These are phyloP conservation scores for Pichia nanzhaoensis DNA, from an alignment of 805 yeast genomes.

Conservation along the genomic window DNA sequence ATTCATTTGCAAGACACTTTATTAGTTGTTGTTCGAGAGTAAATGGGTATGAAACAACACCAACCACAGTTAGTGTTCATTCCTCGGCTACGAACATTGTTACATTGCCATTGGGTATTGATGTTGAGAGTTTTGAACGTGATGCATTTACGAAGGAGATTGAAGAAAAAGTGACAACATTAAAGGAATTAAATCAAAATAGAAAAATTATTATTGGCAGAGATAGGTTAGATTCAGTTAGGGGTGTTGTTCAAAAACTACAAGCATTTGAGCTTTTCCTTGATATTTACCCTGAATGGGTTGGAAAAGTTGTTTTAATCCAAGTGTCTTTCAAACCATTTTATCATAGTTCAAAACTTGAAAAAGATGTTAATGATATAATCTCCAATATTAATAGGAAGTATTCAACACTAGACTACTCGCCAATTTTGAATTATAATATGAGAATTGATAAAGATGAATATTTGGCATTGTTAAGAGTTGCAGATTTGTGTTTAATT, in stretches of 20 bases:
- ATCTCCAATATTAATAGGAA: constrained; percentile 77
- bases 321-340: constrained; percentile 85
- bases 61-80: constrained; percentile 55
- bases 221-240: constrained; percentile 83
- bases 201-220: constrained; percentile 86
- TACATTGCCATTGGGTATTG: constrained; percentile 85
- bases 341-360: constrained; percentile 56
- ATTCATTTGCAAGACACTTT: constrained; percentile 84
- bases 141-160: constrained; percentile 50
- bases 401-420: constrained; percentile 72
- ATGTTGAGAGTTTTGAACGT: constrained; percentile 57
- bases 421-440: constrained; percentile 91
- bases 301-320: constrained; percentile 70
- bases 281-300: constrained; percentile 90
- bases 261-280: constrained; percentile 86
- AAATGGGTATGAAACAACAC: constrained; percentile 69
- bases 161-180: constrained; percentile 57
- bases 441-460: constrained; percentile 84
- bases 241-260: constrained; percentile 90
- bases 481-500: constrained; percentile 83
- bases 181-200: constrained; percentile 54
- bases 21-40: constrained; percentile 84
- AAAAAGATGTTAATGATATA: constrained; percentile 75
- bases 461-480: constrained; percentile 79
- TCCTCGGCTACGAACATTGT: constrained; percentile 72